Evolutionary conservation across 805 yeast genomes (phyloP).

Genomic region (Candida mattraensis): DNA sequence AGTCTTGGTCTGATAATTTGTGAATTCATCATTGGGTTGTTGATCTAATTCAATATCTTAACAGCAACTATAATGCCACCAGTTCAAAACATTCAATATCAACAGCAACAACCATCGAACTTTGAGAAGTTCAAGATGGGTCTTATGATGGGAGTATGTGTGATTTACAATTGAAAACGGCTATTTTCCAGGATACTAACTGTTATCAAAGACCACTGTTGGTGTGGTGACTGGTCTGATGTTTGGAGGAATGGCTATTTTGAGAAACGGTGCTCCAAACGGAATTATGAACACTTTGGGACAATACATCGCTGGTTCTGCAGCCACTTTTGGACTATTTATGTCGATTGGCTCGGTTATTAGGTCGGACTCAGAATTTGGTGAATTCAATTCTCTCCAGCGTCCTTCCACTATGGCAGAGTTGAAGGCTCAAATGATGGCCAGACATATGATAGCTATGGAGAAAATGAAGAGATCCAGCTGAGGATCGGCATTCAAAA

Average conservation of each 20-base stretch:
- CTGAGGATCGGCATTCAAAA: too few species aligned
- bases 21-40: too few species aligned
- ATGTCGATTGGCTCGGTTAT: slow-evolving; percentile 95
- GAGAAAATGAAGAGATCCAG: slow-evolving; percentile 27
- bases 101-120: slow-evolving; percentile 69
- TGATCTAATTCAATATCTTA: too few species aligned
- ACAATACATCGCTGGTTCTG: slow-evolving; percentile 93
- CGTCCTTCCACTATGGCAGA: slow-evolving; percentile 36
- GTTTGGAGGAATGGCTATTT: slow-evolving; percentile 89
- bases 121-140: slow-evolving; percentile 99
- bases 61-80: slow-evolving; percentile 52
- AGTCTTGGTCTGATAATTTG: too few species aligned
- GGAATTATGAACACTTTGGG: slow-evolving; percentile 97
- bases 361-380: slow-evolving; percentile 59
- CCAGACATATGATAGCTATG: slow-evolving; percentile 36
- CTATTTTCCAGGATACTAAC: slow-evolving; percentile 17
- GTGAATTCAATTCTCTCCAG: slow-evolving; percentile 18
- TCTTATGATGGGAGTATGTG: slow-evolving; percentile 83
- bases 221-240: slow-evolving; percentile 95
- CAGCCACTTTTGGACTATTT: slow-evolving; percentile 93
- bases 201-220: slow-evolving; percentile 50
- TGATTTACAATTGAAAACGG: background rate
- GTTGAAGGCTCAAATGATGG: slow-evolving; percentile 42
- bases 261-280: slow-evolving; percentile 95
- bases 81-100: slow-evolving; percentile 64